phyloP scores from a whole-genome alignment of 2,329 filamentous ascomycete species.

The Huntiella omanensis region DNA sequence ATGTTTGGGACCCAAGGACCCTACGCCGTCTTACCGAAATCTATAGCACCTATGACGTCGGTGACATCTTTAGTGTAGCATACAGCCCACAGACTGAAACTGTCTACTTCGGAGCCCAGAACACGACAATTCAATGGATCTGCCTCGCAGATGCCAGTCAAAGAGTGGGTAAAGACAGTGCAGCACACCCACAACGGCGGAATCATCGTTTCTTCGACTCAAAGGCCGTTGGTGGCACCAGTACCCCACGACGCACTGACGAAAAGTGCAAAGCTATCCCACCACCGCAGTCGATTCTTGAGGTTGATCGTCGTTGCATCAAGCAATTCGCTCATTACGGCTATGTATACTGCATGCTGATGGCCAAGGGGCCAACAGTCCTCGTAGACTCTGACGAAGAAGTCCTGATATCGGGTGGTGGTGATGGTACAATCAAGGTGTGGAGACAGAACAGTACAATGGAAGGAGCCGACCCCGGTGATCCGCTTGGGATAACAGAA shows the following conservation, averaged over 20 bases:
- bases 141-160: slow-evolving; percentile 45
- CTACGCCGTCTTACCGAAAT: slow-evolving; percentile 71
- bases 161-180: slow-evolving; percentile 40
- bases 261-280: slow-evolving; percentile 37
- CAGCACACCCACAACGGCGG: slow-evolving; percentile 54
- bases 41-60: slow-evolving; percentile 83
- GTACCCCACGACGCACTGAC: slow-evolving; percentile 53
- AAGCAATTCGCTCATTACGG: slow-evolving; percentile 84
- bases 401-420: slow-evolving; percentile 74
- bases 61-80: slow-evolving; percentile 87
- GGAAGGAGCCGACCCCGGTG: slow-evolving; percentile 8
- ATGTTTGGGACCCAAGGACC: slow-evolving; percentile 70
- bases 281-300: slow-evolving; percentile 39
- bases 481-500: slow-evolving; percentile 45
- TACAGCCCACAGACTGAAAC: slow-evolving; percentile 67
- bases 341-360: slow-evolving; percentile 90
- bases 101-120: slow-evolving; percentile 82
- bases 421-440: slow-evolving; percentile 87
- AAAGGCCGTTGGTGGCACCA: slow-evolving; percentile 61
- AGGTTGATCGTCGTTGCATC: slow-evolving; percentile 66
- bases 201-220: slow-evolving; percentile 91
- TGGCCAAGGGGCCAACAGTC: slow-evolving; percentile 50
- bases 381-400: slow-evolving; percentile 57
- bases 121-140: slow-evolving; percentile 90
- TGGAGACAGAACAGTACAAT: slow-evolving; percentile 44